These are phyloP conservation scores for Ganoderma sinense DNA, from an alignment of 1,284 basidiomycete genomes.

Conservation along the genomic window DNA sequence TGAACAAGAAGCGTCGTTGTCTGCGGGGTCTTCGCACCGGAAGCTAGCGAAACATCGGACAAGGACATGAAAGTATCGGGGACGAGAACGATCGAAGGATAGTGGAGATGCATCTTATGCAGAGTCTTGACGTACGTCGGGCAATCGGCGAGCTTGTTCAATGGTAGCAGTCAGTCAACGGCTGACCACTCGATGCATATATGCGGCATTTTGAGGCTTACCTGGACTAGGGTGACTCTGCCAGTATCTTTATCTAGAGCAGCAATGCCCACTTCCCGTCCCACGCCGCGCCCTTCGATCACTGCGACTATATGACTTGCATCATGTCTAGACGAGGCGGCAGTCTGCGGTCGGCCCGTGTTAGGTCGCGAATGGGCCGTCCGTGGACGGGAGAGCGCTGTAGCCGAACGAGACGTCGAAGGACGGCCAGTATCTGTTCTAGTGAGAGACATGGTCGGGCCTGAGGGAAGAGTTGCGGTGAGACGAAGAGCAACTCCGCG, in stretches of 20 bases:
- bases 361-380: slow-evolving; percentile 42
- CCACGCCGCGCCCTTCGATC: slow-evolving; percentile 77
- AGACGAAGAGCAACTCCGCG: neutral
- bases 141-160: slow-evolving; percentile 75
- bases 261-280: slow-evolving; percentile 86
- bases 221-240: slow-evolving; percentile 76
- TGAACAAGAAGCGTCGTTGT: slow-evolving; percentile 72
- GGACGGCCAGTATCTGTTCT: slow-evolving; percentile 7
- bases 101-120: slow-evolving; percentile 84
- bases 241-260: slow-evolving; percentile 86
- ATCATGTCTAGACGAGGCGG: slow-evolving; percentile 64
- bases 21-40: slow-evolving; percentile 52
- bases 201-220: slow-evolving; percentile 37
- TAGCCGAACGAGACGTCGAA: slow-evolving; percentile 27
- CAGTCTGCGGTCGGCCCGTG: slow-evolving; percentile 63
- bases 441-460: slow-evolving; percentile 18
- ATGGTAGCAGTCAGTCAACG: neutral
- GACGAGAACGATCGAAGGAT: slow-evolving; percentile 76
- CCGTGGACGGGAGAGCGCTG: slow-evolving; percentile 36
- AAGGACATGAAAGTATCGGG: slow-evolving; percentile 79
- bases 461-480: neutral
- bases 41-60: slow-evolving; percentile 52
- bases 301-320: slow-evolving; percentile 70
- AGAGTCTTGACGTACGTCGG: slow-evolving; percentile 88
- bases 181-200: slow-evolving; percentile 10